Conservation (phyloP, 306 rosid genomes). For the Albizia julibrissin region DNA sequence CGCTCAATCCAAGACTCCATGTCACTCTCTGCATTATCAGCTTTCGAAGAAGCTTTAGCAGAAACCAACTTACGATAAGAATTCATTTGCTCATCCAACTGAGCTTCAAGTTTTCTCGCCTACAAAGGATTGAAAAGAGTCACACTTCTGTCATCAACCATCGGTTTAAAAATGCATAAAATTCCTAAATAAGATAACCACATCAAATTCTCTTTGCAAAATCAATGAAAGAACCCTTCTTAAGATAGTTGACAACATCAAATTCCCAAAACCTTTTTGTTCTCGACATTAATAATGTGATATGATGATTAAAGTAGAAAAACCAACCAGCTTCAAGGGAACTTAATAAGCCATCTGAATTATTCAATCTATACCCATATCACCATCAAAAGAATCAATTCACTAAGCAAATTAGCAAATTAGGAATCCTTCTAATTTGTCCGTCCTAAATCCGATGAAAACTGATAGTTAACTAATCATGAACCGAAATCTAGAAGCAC, state of each 20-base stretch:
- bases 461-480: neutral
- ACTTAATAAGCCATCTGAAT: neutral
- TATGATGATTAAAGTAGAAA: neutral
- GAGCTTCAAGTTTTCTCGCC: constrained; percentile 98
- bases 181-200: neutral
- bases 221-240: constrained; percentile 1
- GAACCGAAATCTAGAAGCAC: constrained; percentile 6
- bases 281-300: neutral
- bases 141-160: constrained; percentile 21
- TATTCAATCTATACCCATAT: constrained; percentile 20
- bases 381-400: constrained; percentile 4
- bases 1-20: constrained; percentile 79
- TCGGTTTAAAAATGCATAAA: constrained; percentile 17
- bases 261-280: neutral
- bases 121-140: constrained; percentile 37
- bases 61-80: constrained; percentile 85
- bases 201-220: constrained; percentile 14
- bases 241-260: constrained; percentile 6
- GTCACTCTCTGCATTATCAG: constrained; percentile 63
- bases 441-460: neutral
- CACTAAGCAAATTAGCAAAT: neutral
- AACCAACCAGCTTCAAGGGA: neutral
- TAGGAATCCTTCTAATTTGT: neutral
- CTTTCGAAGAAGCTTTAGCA: constrained; percentile 68
- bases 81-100: constrained; percentile 91